Base-by-base conservation (phyloP, 148 eudicot genomes). In the Rhododendron ferrugineum region DNA sequence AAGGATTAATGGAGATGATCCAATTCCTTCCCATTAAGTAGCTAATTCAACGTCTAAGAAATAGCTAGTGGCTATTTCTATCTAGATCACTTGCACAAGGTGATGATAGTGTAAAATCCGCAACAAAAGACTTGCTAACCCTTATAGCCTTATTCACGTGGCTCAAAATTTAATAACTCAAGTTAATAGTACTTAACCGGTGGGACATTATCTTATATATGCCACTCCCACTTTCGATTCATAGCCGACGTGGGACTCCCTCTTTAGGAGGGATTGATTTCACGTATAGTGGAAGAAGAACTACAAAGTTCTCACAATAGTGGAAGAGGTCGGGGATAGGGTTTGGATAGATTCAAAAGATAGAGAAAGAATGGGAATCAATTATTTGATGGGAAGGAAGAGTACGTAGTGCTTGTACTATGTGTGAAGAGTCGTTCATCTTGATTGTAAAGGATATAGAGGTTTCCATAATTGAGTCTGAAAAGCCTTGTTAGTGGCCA, bases 341-440 rank as follows among this genome's bases (percentile, higher is more conserved):
- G 5, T 22, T 30, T 46, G 70, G 56, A 52, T 11, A 75, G 72
- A 54, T 13, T 26, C 18, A 34, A 66, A 30, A 47, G n/a, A n/a
- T n/a, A n/a, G 60, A 47, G 56, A 68, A 0, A 28, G 60, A 73
- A 34, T 22, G 50, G 54, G 85, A 84, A 54, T 84, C 50, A 72
- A 83, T 50, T 18, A 73, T 83, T 83, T 78, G 32, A 83, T 49
- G 23, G 68, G 68, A 26, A 68, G 28, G 50, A 40, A 40, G 44
- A 40, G 42, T 34, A 32, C 34, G 66, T 32, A 83, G 80, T 83
- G 79, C 73, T 32, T 73, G 79, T 70, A 46, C 85, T 70, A 49
- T 68, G 28, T 68, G 28, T 66, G 78, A 44, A 70, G 62, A 68
- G 30, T 32, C 46, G 78, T 70, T 68, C 44, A 70, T 83, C 18